These are phyloP conservation scores for Wickerhamomyces chambardii DNA, from an alignment of 805 yeast species.

Conservation along the genomic window DNA sequence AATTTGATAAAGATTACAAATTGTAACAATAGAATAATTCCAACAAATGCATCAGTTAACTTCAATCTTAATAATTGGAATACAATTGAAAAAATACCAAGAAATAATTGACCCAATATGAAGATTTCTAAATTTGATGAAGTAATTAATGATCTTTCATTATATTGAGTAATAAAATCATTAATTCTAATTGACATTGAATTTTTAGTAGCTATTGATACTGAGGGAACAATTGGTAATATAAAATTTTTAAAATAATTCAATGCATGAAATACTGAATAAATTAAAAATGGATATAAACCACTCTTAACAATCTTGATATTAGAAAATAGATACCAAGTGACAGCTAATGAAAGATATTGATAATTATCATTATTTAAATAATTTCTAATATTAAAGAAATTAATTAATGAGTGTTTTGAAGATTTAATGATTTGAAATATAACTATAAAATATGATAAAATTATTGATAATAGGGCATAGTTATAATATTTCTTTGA, in stretches of 20 bases:
- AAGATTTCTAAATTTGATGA: conserved; percentile 41
- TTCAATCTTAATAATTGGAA: conserved; percentile 19
- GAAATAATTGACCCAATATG: conserved; percentile 27
- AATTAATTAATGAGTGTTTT: conserved; percentile 14
- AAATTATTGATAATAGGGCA: conserved; percentile 39
- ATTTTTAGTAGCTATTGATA: conserved; percentile 14
- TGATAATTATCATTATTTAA: conserved; percentile 49
- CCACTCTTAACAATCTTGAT: conserved; percentile 34
- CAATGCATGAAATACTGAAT: conserved; percentile 56
- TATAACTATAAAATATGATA: conserved; percentile 56
- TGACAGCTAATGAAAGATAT: conserved; percentile 38
- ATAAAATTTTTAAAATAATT: conserved; percentile 46
- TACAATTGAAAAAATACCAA: conserved; percentile 32
- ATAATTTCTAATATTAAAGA: conserved; percentile 23
- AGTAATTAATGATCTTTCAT: conserved; percentile 30
- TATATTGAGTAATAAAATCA: conserved; percentile 26
- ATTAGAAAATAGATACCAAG: conserved; percentile 33
- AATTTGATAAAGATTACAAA: conserved; percentile 50
- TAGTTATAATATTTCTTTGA: conserved; percentile 28
- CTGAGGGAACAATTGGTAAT: conserved; percentile 38
- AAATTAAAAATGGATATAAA: conserved; percentile 52
- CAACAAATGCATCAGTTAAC: conserved; percentile 19
- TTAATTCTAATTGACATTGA: conserved; percentile 20
- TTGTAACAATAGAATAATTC: conserved; percentile 29
- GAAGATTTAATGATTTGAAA: conserved; percentile 45